Conservation (phyloP, 768 basidiomycete genomes). For the Boletus insuetus region DNA sequence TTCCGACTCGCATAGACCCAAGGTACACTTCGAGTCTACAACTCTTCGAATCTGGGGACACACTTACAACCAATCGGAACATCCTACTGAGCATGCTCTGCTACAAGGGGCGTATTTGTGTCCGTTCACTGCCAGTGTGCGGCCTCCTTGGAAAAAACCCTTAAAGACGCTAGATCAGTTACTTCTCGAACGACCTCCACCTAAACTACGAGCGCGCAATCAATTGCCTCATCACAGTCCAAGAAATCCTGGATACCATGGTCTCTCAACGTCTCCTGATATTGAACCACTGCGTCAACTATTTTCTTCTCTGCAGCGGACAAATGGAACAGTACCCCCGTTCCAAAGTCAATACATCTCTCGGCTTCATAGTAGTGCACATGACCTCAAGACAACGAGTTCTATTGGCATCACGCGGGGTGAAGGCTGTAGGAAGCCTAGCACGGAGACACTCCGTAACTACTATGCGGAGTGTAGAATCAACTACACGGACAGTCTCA, state of each 20-base stretch:
- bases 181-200: not conserved
- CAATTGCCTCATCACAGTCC: not conserved
- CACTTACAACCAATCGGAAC: too few relatives aligned
- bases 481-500: not conserved
- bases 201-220: not conserved
- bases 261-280: not conserved
- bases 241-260: not conserved
- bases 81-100: too few relatives aligned
- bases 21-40: not conserved
- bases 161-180: not conserved
- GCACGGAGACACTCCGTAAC: not conserved
- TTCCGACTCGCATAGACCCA: not conserved
- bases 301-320: not conserved
- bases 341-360: not conserved
- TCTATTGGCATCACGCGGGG: too few relatives aligned
- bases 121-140: not conserved
- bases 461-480: not conserved
- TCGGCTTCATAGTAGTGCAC: not conserved
- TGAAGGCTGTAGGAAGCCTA: not conserved
- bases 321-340: not conserved
- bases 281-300: not conserved
- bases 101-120: too few relatives aligned
- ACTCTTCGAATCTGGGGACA: not conserved
- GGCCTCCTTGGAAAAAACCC: too few relatives aligned
- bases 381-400: not conserved